Evolutionary conservation across 2,329 filamentous ascomycete genomes (phyloP), one percentile per base, ranked within the genome.

Genomic region (Saccharata proteae): DNA sequence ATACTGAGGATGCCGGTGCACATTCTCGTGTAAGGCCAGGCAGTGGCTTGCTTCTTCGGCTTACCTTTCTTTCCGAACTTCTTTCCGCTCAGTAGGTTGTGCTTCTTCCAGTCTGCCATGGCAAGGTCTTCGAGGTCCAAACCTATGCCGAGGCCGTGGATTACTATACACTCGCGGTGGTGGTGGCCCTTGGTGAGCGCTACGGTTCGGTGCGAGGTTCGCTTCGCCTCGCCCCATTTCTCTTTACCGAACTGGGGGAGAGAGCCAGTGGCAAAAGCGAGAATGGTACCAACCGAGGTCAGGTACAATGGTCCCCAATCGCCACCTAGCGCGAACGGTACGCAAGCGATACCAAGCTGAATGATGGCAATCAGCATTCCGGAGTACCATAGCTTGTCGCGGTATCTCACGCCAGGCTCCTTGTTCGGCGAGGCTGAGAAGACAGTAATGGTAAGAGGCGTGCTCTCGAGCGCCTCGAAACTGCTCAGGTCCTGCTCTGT

Each of bases 41-140:
- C n/a, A n/a, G n/a, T 30, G 13, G 28, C 20, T 15, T 18, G n/a
- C 15, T 30, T 6, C 16, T 10, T 9, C 16, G 19, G 20, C 13
- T 7, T 18, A 19, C 28, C 8, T 19, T 10, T 11, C 21, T 30
- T 10, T 30, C 28, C 9, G n/a, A n/a, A n/a, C n/a, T n/a, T n/a
- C n/a, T n/a, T n/a, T n/a, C n/a, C n/a, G n/a, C n/a, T n/a, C n/a
- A n/a, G n/a, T n/a, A n/a, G n/a, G n/a, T n/a, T n/a, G n/a, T n/a
- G n/a, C n/a, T n/a, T n/a, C n/a, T n/a, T n/a, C n/a, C n/a, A n/a
- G n/a, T 18, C 15, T 9, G 23, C 32, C 3, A 16, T 22, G 11
- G 26, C 27, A 12, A 35, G 15, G 15, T 35, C 32, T 16, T 35
- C 32, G 18, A 35, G 27, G 13, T 35, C 16, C 19, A 35, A 16